Conservation (phyloP, 495 filamentous ascomycete genomes). For the Aspergillus biplanus region DNA sequence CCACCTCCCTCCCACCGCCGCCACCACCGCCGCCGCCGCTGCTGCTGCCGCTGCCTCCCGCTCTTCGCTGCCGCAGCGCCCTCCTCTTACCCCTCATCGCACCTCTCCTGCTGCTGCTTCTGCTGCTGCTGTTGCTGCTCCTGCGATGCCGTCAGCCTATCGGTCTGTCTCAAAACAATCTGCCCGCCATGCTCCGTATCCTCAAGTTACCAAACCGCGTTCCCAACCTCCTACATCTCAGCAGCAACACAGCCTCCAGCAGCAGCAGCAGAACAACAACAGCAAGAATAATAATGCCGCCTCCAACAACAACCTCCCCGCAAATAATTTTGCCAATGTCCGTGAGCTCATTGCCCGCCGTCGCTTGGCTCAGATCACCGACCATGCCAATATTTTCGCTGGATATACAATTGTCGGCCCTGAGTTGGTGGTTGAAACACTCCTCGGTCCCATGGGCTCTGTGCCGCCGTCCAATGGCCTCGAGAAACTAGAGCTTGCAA, state of each 20-base stretch:
- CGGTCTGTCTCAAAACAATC: conserved; percentile 49
- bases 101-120: conserved; percentile 37
- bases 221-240: conserved; percentile 23
- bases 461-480: conserved; percentile 48
- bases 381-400: conserved; percentile 54
- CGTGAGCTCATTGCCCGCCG: conserved; percentile 54
- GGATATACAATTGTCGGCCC: conserved; percentile 53
- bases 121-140: conserved; percentile 44
- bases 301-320: conserved; percentile 38
- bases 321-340: conserved; percentile 54
- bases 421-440: conserved; percentile 51
- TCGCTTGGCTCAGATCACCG: conserved; percentile 53
- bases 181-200: conserved; percentile 49
- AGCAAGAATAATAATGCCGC: conserved; percentile 12
- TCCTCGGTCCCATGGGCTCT: conserved; percentile 53
- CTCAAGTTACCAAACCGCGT: conserved; percentile 45
- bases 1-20: conserved; percentile 22
- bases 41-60: conserved; percentile 31
- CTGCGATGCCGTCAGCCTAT: conserved; percentile 57
- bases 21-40: conserved; percentile 27
- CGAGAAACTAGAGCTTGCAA: conserved; percentile 52
- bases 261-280: conserved; percentile 27
- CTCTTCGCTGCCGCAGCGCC: conserved; percentile 43
- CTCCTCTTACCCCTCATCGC: conserved; percentile 40
- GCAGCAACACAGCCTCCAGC: conserved; percentile 24